A percentile compares a stretch with the other conserved stretches of the same genome.
Conservation (phyloP, 2,329 filamentous ascomycete species). For the Calonectria pseudoreteaudii region DNA sequence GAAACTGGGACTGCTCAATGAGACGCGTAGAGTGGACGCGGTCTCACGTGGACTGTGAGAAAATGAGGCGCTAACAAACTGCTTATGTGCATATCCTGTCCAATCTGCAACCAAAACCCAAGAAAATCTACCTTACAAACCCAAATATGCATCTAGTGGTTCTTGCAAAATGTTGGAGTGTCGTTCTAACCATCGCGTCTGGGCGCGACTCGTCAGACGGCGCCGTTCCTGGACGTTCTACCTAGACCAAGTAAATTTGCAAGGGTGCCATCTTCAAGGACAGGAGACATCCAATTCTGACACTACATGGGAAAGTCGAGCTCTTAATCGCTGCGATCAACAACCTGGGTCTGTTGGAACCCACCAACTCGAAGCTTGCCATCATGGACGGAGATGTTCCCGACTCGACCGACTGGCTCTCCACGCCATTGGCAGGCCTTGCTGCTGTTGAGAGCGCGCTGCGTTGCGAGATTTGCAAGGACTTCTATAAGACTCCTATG, state of each 20-base stretch:
- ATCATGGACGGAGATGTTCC: conserved; percentile 61
- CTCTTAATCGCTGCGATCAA: not conserved
- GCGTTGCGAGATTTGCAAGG: conserved; percentile 97
- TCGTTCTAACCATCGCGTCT: conserved; percentile 38
- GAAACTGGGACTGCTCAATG: conserved; percentile 24
- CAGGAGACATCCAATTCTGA: not conserved
- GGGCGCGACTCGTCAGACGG: conserved; percentile 29
- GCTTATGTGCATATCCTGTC: conserved; percentile 1
- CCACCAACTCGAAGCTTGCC: not conserved
- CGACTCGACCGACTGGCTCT: conserved; percentile 88
- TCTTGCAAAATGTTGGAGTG: conserved; percentile 4
- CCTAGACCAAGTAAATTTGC: not conserved
- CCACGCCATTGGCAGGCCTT: conserved; percentile 75
- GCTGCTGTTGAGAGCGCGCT: conserved; percentile 83
- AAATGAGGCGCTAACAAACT: not conserved
- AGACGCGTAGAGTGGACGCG: conserved; percentile 44
- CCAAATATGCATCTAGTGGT: conserved; percentile 13
- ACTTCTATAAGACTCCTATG: conserved; percentile 95
- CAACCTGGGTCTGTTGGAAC: not conserved
- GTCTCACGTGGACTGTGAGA: conserved; percentile 48
- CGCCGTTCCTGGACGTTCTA: not conserved
- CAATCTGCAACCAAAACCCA: not conserved
- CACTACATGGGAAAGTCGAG: not conserved
- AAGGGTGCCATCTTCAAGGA: not conserved
- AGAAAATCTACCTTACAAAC: not conserved